Evolutionary conservation across 108 stramenopile species (phyloP), one percentile per base, ranked within the genome.

Genomic region (Nitzschia sp.): DNA sequence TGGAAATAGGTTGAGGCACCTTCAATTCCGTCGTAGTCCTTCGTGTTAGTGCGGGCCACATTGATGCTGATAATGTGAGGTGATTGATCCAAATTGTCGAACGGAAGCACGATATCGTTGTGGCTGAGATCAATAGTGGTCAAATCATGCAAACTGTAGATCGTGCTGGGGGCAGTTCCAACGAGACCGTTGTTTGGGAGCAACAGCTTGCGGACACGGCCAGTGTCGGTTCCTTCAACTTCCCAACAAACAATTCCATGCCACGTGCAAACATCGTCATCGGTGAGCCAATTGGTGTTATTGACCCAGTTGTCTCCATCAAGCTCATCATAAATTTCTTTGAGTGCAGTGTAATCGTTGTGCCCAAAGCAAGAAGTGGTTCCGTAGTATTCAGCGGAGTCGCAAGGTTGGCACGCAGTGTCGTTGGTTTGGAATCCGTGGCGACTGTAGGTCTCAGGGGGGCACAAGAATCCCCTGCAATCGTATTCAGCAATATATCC

Each of bases 401-500:
- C 48, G 42, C 76, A 77, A 0, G 50, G 57, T 34, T 67, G 57
- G 22, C 68, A 73, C 21, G 52, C 20, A 38, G 58, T 21, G 50
- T 73, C 19, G 48, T 37, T 14, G 46, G 75, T 71, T 63, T 82
- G 26, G 42, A 72, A 79, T 67, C 88, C 88, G 19, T 70, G 65
- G 10, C 69, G 67, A 26, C 67, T 67, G 65, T 71, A 89, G 14
- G 70, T 74, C 14, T 84, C 84, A 20, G 69, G 65, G 6, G 80
- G 85, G 57, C 88, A 89, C 38, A 87, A 43, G 29, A 89, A 82
- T 8, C 81, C 86, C 62, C 79, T 69, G 41, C 88, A 89, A 8
- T 71, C 73, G 54, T 81, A 84, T 8, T 58, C 56, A 39, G 59
- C 64, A 17, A 86, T 67, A 22, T 71, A 41, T 26, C 82, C 82